Evolutionary conservation across 2,329 filamentous ascomycete genomes (phyloP), one percentile per base, ranked within the genome.

Genomic region (Pseudogymnoascus sp.): DNA sequence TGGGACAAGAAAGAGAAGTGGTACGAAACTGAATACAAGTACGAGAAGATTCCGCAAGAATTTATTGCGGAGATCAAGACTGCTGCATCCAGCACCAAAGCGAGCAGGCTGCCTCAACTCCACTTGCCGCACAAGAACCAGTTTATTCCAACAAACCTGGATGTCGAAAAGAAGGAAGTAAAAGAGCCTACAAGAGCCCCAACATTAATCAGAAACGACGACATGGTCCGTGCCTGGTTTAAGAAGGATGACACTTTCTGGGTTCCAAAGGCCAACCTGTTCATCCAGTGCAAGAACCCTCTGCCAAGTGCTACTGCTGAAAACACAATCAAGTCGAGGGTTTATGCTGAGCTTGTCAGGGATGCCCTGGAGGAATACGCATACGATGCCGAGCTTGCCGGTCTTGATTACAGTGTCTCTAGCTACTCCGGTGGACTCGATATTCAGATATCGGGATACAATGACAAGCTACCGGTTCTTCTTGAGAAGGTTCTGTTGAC

Each of bases 241-340:
- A 99, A 99, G 80, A 97, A 97, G 77, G 95, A 99, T 71, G 95
- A 99, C 70, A 92, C 88, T 0, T 99, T 97, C 76, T 97, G 93
- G 93, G 95, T 97, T 8, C 95, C 95, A 7, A 96, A 96, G 75
- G 95, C 91, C 3, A 95, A 92, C 64, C 79, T 97, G 16, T 84
- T 92, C 67, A 85, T 96, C 67, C 91, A 88, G 68, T 82, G 96
- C 68, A 85, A 88, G 69, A 96, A 88, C 64, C 89, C 92, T 0
- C 77, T 96, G 53, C 86, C 90, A n/a, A 87, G 86, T 73, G 84
- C 90, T 1, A 92, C 90, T 3, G 89, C 92, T 1, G 87, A 89
- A 63, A 93, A 89, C 66, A 81, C 85, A 34, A 86, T 96, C 65
- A 91, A 95, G 72, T 84, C 89, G 2, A 86, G 85, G 63, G 76